phyloP scores from a whole-genome alignment of 148 eudicot species.

The Beta vulgaris region DNA sequence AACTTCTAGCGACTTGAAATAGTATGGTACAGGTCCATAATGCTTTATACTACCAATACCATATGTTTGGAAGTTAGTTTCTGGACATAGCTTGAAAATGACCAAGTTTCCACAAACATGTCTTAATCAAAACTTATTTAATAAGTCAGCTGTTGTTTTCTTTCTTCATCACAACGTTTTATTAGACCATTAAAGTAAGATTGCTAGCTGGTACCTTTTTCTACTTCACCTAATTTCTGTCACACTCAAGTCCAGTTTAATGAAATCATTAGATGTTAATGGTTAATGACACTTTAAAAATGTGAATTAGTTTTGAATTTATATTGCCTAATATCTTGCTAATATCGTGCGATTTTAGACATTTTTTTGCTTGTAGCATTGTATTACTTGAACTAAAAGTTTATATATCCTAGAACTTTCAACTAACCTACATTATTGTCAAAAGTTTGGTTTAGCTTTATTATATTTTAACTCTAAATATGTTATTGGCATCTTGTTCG shows the following conservation, averaged over 20 bases:
- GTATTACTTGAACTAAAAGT: neutral
- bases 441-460: neutral
- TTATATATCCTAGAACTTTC: neutral
- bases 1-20: slow-evolving; percentile 13
- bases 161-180: slow-evolving; percentile 21
- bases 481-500: neutral
- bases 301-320: slow-evolving; percentile 6
- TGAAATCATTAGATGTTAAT: slow-evolving; percentile 5
- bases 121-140: slow-evolving; percentile 21
- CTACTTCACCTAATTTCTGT: slow-evolving; percentile 30
- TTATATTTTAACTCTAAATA: neutral
- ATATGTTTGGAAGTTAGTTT: slow-evolving; percentile 22
- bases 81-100: slow-evolving; percentile 20
- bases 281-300: slow-evolving; percentile 6
- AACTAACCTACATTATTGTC: slow-evolving; percentile 2
- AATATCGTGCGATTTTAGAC: neutral
- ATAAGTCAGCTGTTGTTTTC: slow-evolving; percentile 23
- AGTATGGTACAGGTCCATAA: slow-evolving; percentile 15
- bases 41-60: neutral
- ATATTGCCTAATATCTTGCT: neutral
- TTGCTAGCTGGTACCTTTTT: slow-evolving; percentile 21
- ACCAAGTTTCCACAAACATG: slow-evolving; percentile 21
- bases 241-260: slow-evolving; percentile 17
- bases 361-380: slow-evolving; percentile 1
- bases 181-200: neutral